These are phyloP conservation scores for Digitaria exilis DNA, from an alignment of 202 grass and related monocot species.

Conservation along the genomic window DNA sequence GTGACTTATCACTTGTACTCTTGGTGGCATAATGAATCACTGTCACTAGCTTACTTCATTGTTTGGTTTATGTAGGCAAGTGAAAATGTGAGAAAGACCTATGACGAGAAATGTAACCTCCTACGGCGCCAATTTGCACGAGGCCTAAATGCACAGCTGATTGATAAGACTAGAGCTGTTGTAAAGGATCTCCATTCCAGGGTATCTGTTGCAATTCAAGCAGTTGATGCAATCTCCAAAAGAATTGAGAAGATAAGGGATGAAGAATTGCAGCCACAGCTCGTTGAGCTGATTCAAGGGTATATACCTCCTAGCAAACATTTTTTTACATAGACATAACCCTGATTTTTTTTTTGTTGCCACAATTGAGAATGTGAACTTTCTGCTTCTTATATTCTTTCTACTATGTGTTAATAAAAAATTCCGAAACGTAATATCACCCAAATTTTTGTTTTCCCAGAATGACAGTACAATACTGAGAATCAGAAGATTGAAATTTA, in stretches of 20 bases:
- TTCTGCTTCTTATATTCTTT: constrained; percentile 21
- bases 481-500: constrained; percentile 1
- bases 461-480: constrained; percentile 15
- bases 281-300: constrained; percentile 94
- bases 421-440: not conserved
- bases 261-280: constrained; percentile 81
- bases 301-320: constrained; percentile 33
- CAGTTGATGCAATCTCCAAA: constrained; percentile 95
- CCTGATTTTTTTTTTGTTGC: constrained; percentile 6
- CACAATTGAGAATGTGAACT: not conserved
- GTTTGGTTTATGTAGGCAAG: constrained; percentile 69
- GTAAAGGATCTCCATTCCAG: constrained; percentile 97
- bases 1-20: not conserved
- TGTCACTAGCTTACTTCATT: constrained; percentile 16
- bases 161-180: constrained; percentile 89
- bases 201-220: constrained; percentile 84
- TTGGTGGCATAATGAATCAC: constrained; percentile 6
- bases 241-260: constrained; percentile 97
- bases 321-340: not conserved
- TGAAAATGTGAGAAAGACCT: constrained; percentile 87
- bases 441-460: not conserved
- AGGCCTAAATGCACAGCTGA: constrained; percentile 65
- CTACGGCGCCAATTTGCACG: constrained; percentile 80
- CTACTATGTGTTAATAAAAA: not conserved
- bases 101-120: constrained; percentile 85